Base-by-base conservation (phyloP, 1,284 basidiomycete genomes). In the Hymenochaete sp. region DNA sequence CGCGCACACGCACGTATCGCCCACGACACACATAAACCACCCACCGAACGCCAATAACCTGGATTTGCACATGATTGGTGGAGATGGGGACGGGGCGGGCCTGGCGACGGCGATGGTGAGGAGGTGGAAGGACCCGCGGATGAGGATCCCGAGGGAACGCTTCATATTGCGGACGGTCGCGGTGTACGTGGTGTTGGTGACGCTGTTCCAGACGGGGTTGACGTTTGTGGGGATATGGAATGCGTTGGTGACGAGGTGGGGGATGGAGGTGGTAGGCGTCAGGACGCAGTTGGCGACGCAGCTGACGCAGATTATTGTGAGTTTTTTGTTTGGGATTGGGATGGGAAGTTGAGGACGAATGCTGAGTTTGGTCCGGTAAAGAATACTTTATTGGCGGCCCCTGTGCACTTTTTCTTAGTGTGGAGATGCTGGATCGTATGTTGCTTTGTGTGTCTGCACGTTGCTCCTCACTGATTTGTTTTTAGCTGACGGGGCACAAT, bases 371-470 rank as follows among this genome's bases (percentile, higher is more conserved):
- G n/a, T n/a, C n/a, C n/a, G n/a, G n/a, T n/a, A n/a, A n/a, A 46
- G 45, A 42, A 42, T 11, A 25, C 27, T 3, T 35, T 53, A 6
- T 57, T 62, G 52, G 54, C 60, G 1, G 46, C 52, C 2, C 60
- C 60, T 1, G 57, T 61, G 0, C 60, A 62, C 49, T 48, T 47
- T 1, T 62, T 61, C 37, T 50, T 61, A 6, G 59, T 60, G 21
- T 62, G 59, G 59, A 47, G 59, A n/a, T 62, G 60, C 50, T 61
- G 57, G 57, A 51, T 46, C 14, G 60, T 62, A 47, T 6, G 59
- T 46, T 10, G 28, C 13, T 13, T 13, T 22, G 9, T 49, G 22
- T 28, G 10, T 31, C n/a, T 9, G 14, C 4, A 1, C 11, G 5
- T n/a, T 3, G 7, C 11, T 42, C 26, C 2, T 32, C 4, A 16